Evolutionary conservation across 1,139 yeast genomes (phyloP).

Genomic region (Pichia kudriavzevii): DNA sequence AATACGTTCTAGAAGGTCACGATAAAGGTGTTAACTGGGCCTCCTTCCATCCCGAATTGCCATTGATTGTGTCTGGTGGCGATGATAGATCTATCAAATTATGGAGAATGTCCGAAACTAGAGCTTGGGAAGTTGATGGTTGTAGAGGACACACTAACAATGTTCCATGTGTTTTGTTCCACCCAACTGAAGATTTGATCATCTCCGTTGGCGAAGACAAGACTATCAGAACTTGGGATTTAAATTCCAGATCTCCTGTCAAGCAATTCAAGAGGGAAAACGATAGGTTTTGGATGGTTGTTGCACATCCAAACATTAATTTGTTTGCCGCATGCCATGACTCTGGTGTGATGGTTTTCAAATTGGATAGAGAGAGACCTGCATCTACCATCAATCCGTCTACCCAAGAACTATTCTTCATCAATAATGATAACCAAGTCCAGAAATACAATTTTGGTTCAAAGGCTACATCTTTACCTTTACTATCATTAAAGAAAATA

Average conservation of each 20-base stretch:
- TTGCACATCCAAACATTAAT: conserved; percentile 83
- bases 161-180: conserved; percentile 84
- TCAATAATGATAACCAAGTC: conserved; percentile 81
- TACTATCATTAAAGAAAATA: conserved; percentile 74
- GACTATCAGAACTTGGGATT: conserved; percentile 96
- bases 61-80: conserved; percentile 91
- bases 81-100: conserved; percentile 92
- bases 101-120: conserved; percentile 97
- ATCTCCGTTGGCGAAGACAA: conserved; percentile 94
- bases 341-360: conserved; percentile 96
- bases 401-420: conserved; percentile 52
- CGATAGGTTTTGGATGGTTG: conserved; percentile 91
- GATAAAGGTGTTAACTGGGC: conserved; percentile 99
- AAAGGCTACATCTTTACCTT: conserved; percentile 58
- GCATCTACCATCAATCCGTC: conserved; percentile 65
- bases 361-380: conserved; percentile 95
- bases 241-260: conserved; percentile 86
- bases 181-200: conserved; percentile 88
- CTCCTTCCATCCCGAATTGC: conserved; percentile 92
- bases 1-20: conserved; percentile 95
- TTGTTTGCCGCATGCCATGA: conserved; percentile 97
- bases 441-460: conserved; percentile 65
- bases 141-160: conserved; percentile 96
- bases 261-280: conserved; percentile 91
- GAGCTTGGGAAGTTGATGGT: conserved; percentile 99